phyloP scores from a whole-genome alignment of 2,329 filamentous ascomycete genomes.

The Pyrenophora tritici-repentis region DNA sequence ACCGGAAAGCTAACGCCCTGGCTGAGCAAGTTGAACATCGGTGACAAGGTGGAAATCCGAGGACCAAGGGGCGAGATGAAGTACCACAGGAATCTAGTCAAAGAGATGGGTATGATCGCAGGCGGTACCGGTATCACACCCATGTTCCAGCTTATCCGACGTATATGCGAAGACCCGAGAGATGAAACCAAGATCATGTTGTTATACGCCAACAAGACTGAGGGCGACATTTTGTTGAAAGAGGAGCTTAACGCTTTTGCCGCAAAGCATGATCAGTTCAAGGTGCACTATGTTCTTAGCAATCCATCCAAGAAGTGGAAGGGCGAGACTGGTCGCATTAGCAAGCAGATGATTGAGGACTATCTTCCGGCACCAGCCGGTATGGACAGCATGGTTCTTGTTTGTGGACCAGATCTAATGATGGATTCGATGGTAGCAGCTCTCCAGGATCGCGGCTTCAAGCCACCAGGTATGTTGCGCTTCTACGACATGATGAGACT shows the following conservation, averaged over 20 bases:
- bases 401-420: constrained; percentile 66
- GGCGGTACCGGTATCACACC: constrained; percentile 61
- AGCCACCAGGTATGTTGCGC: constrained; percentile 15
- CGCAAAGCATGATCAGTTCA: constrained; percentile 56
- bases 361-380: constrained; percentile 49
- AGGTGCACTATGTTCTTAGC: constrained; percentile 60
- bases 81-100: constrained; percentile 48
- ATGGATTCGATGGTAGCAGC: constrained; percentile 12
- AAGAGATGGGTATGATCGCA: constrained; percentile 61
- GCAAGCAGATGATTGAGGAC: constrained; percentile 13
- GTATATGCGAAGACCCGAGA: constrained; percentile 63
- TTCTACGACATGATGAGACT: not conserved
- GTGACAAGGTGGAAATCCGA: constrained; percentile 58
- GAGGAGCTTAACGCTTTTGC: constrained; percentile 61
- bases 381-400: constrained; percentile 84
- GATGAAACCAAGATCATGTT: constrained; percentile 63
- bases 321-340: constrained; percentile 9
- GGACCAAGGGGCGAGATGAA: constrained; percentile 64
- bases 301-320: constrained; percentile 20
- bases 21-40: constrained; percentile 53
- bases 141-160: constrained; percentile 66
- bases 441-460: constrained; percentile 18
- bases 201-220: constrained; percentile 64
- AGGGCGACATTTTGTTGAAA: constrained; percentile 64
- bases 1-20: constrained; percentile 57